Evolutionary conservation across 2,329 filamentous ascomycete genomes (phyloP), one percentile per base, ranked within the genome.

Genomic region (Penicillium rolfsii): DNA sequence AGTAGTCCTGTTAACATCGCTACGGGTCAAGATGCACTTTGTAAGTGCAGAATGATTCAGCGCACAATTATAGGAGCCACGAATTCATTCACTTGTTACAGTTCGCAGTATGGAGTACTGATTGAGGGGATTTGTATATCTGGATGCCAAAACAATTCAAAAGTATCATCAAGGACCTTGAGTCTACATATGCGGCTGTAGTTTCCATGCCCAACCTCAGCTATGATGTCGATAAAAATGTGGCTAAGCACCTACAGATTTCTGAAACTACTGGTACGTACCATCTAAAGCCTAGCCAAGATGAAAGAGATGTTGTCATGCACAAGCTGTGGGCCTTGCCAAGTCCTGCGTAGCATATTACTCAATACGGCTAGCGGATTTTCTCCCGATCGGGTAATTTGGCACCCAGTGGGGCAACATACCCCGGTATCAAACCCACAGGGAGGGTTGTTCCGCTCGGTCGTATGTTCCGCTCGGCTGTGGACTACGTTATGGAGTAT

Each of bases 341-440:
- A 22, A 22, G 19, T 16, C 38, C 4, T 2, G 63, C 69, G 69
- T 62, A 48, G 58, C 56, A 71, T 71, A 60, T 69, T 71, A 1
- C 70, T 59, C 1, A 2, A 54, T 64, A 1, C 0, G 63, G 64
- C 22, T 68, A 71, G 64, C 52, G 48, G n/a, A 2, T 7, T 5
- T 2, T 1, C 9, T 63, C 65, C 63, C 30, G 19, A 65, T 67
- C 22, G 26, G 70, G 70, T 9, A 71, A 71, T 22, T 40, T 22
- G 50, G 33, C 35, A 38, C 46, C 52, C 11, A 43, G 52, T 49
- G 57, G 46, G 49, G 26, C 30, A 40, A 38, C 46, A 40, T 58
- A 49, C 41, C 45, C 60, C 56, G 62, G 57, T 56, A 65, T 63
- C 60, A 55, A 46, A 58, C 14, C 11, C 26, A 16, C 46, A 24